phyloP scores from a whole-genome alignment of 805 yeast genomes.

The Metschnikowia henanensis region DNA sequence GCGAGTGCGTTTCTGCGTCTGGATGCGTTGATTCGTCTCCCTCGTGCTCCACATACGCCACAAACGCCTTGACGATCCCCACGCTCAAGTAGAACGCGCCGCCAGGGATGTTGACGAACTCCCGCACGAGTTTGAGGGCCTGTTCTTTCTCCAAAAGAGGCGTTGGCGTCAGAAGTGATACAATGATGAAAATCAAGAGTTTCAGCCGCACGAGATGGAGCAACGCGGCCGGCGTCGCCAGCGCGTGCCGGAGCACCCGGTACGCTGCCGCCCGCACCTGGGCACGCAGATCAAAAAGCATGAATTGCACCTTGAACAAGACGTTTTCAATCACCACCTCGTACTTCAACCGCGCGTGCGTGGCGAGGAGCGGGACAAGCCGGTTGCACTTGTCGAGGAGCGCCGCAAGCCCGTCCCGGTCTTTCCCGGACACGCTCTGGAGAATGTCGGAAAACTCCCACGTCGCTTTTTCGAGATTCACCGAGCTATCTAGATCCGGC shows the following conservation, averaged over 20 bases:
- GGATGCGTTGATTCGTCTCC: constrained; percentile 5
- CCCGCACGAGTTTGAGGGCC: constrained; percentile 69
- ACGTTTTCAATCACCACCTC: constrained; percentile 64
- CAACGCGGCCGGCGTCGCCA: constrained; percentile 55
- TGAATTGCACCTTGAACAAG: constrained; percentile 55
- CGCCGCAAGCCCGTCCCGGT: constrained; percentile 44
- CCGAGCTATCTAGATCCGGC: not conserved
- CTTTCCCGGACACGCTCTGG: constrained; percentile 49
- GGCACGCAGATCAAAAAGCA: constrained; percentile 56
- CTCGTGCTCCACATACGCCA: constrained; percentile 56
- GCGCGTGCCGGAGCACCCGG: constrained; percentile 65
- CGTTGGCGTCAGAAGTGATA: constrained; percentile 61
- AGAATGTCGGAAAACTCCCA: constrained; percentile 66
- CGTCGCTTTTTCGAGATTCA: constrained; percentile 33
- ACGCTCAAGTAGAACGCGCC: constrained; percentile 55
- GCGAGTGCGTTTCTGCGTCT: not conserved
- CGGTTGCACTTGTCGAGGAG: constrained; percentile 65
- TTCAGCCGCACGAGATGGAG: constrained; percentile 52
- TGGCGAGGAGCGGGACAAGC: constrained; percentile 53
- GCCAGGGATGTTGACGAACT: constrained; percentile 50
- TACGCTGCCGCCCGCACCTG: constrained; percentile 76
- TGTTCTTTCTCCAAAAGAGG: constrained; percentile 67
- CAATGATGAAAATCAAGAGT: constrained; percentile 61
- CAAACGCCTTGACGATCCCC: constrained; percentile 67
- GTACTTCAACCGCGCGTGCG: constrained; percentile 58